phyloP scores from a whole-genome alignment of 257 asterid genomes.

The Solanum piurae region DNA sequence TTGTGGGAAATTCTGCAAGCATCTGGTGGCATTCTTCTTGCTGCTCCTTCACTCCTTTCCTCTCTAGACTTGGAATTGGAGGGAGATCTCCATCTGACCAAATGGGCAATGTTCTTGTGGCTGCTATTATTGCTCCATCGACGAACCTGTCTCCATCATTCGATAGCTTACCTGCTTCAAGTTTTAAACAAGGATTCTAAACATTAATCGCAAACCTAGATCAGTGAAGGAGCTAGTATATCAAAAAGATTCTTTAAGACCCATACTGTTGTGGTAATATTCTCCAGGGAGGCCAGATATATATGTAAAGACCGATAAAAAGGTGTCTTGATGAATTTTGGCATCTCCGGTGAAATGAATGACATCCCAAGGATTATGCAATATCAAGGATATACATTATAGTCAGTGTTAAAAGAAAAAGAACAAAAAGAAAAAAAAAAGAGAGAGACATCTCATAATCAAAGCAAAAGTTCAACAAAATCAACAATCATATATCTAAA shows the following conservation, averaged over 20 bases:
- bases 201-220: slow-evolving; percentile 8
- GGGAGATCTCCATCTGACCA: slow-evolving; percentile 92
- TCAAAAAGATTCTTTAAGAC: neutral
- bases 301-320: slow-evolving; percentile 84
- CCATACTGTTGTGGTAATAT: slow-evolving; percentile 72
- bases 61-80: slow-evolving; percentile 73
- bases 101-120: slow-evolving; percentile 88
- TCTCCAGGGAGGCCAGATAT: slow-evolving; percentile 81
- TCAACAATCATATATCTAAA: neutral
- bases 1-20: slow-evolving; percentile 65
- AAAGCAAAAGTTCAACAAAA: neutral
- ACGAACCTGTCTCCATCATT: slow-evolving; percentile 43
- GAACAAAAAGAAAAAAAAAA: neutral
- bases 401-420: neutral
- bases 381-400: neutral
- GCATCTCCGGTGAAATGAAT: slow-evolving; percentile 72
- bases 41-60: slow-evolving; percentile 78
- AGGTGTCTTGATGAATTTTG: slow-evolving; percentile 68
- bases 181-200: slow-evolving; percentile 5
- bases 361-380: slow-evolving; percentile 98
- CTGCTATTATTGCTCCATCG: slow-evolving; percentile 90
- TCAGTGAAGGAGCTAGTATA: neutral
- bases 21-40: slow-evolving; percentile 84
- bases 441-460: neutral
- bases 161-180: slow-evolving; percentile 59